Conservation (phyloP, 257 asterid species). For the Salvia miltiorrhiza region DNA sequence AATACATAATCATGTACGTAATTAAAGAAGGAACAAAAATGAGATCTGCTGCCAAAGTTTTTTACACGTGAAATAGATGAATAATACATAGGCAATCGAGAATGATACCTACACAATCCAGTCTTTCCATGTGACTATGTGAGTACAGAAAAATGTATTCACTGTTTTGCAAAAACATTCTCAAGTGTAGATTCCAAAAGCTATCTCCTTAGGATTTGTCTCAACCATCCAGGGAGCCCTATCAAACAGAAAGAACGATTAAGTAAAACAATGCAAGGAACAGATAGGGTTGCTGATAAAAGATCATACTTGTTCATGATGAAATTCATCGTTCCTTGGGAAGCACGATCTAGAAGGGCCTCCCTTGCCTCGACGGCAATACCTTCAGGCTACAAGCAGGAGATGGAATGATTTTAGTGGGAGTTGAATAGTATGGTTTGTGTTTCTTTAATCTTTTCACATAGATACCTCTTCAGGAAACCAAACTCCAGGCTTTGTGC, state of each 20-base stretch:
- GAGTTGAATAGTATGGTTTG: not conserved
- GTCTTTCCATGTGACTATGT: not conserved
- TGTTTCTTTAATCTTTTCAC: not conserved
- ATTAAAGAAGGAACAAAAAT: too few relatives aligned
- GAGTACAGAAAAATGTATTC: not conserved
- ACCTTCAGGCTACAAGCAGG: conserved; percentile 63
- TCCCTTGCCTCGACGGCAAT: conserved; percentile 85
- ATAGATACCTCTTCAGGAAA: conserved; percentile 83
- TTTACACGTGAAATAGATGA: not conserved
- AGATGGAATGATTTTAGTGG: not conserved
- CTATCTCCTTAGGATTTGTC: conserved; percentile 80
- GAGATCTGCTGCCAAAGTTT: too few relatives aligned
- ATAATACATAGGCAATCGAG: not conserved
- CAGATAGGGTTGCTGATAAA: not conserved
- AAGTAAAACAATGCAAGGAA: not conserved
- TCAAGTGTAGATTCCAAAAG: conserved; percentile 70
- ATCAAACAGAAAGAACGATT: not conserved
- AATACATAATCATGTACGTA: too few relatives aligned
- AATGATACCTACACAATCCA: not conserved
- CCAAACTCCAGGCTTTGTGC: conserved; percentile 94
- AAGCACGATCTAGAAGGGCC: conserved; percentile 68
- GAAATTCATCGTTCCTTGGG: conserved; percentile 80
- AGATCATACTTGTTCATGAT: conserved; percentile 43
- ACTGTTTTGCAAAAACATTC: too few relatives aligned
- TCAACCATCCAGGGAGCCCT: conserved; percentile 99